Base-by-base conservation (phyloP, 352 stramenopile species). In the Halophytophthora batemanensis region DNA sequence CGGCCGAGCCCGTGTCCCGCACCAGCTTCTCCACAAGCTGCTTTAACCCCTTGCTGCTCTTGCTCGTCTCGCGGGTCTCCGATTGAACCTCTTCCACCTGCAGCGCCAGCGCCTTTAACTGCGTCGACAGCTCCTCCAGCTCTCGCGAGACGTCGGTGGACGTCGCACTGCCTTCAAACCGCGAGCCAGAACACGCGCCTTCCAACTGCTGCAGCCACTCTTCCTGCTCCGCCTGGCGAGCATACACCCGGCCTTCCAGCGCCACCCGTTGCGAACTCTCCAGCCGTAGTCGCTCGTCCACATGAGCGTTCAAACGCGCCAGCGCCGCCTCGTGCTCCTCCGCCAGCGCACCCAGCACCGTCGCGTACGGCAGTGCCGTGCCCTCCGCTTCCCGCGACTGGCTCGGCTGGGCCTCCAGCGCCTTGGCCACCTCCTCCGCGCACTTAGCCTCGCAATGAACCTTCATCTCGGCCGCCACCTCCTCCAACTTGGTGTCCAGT, bases 161-260 rank as follows among this genome's bases (percentile, higher is more conserved):
- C 6, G 42, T 36, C 40, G 46, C 29, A 36, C 33, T 42, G 6
- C 48, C 42, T 45, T 68, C 51, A 22, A 69, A 74, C 53, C 73
- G 82, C 23, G 72, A 83, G 1, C 68, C 68, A 33, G 57, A 52
- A 5, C 84, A 70, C 52, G 84, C 77, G 31, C 77, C 76, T 64
- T 91, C 80, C 2, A 91, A 64, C 50, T 91, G 82, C 48, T 92
- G 82, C 13, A 92, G 50, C 82, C 82, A 92, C 56, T 92, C 81
- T 44, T 88, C 82, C 13, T 88, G 65, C 41, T 87, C 74, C 4
- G 73, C 67, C 7, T 86, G 70, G 2, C 75, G 76, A 5, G 54
- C 56, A 39, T 77, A 64, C 38, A 89, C 45, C 15, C 77, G 72
- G n/a, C 62, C 69, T 58, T 92, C 77, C 13, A 90, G 49, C 4